A percentile compares a stretch with the other conserved stretches of the same genome.
phyloP scores from a whole-genome alignment of 2,329 filamentous ascomycete species.

The Xylaria multiplex region DNA sequence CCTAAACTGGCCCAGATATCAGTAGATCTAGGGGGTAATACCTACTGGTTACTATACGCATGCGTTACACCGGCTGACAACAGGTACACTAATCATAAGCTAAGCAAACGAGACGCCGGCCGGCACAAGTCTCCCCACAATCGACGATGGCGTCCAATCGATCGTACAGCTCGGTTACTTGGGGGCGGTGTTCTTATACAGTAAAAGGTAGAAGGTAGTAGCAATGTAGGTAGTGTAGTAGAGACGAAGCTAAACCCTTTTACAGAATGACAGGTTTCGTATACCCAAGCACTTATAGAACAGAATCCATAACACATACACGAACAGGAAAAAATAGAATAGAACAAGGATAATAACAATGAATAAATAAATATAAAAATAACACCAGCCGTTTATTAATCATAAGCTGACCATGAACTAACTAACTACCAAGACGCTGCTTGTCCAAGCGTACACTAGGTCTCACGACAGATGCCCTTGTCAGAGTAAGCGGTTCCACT shows the following conservation, averaged over 20 bases:
- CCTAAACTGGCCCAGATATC: slow-evolving; percentile 14
- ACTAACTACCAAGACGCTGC: background rate
- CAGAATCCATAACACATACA: no score
- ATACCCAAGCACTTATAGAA: no score
- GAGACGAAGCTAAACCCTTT: no score
- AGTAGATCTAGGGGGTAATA: no score
- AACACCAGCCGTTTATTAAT: no score
- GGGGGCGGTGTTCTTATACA: no score
- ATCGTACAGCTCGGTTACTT: background rate
- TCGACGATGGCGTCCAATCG: background rate
- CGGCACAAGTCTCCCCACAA: slow-evolving; percentile 20
- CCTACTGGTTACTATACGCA: background rate
- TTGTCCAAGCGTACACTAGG: background rate
- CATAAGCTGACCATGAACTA: no score
- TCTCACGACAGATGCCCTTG: background rate
- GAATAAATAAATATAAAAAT: no score
- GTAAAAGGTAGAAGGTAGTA: no score
- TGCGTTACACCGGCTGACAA: slow-evolving; percentile 7
- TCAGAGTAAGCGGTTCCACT: background rate
- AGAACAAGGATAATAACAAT: no score
- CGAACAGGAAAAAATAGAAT: no score
- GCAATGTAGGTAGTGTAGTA: no score
- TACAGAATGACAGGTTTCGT: background rate
- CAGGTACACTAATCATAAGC: slow-evolving; percentile 25
- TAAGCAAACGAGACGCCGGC: slow-evolving; percentile 24